Percentiles rank a stretch among this genome's conserved stretches.
Conservation (phyloP, 2,329 filamentous ascomycete species). For the Penicillium sp. region DNA sequence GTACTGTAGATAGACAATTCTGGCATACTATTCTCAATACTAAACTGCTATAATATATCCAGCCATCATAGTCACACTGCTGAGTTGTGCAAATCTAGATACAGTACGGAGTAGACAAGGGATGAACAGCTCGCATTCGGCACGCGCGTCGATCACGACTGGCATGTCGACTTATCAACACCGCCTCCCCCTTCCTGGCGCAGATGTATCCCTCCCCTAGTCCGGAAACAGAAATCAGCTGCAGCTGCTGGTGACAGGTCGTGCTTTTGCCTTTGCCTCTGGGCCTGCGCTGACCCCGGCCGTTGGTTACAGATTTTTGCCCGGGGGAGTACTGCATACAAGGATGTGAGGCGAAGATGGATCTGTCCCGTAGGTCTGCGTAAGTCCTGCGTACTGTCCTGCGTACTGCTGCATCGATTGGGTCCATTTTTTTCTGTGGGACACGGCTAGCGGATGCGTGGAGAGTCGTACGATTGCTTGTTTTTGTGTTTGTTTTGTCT, state of each 20-base stretch:
- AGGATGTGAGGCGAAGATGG: not conserved
- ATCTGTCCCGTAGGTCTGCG: no score
- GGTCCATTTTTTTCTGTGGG: not conserved
- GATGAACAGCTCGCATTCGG: conserved; percentile 19
- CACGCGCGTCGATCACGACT: conserved; percentile 25
- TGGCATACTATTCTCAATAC: not conserved
- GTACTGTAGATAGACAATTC: no score
- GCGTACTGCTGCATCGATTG: no score
- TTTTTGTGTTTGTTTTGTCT: not conserved
- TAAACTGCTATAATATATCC: not conserved
- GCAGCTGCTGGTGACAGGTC: conserved; percentile 2
- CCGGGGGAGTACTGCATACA: no score
- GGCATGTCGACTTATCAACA: conserved; percentile 22
- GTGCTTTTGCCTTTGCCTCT: not conserved
- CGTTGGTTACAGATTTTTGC: no score
- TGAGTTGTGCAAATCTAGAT: no score
- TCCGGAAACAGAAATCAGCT: conserved; percentile 3
- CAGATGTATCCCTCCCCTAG: conserved; percentile 11
- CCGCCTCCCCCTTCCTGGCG: conserved; percentile 24
- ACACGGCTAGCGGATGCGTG: not conserved
- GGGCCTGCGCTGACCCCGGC: not conserved
- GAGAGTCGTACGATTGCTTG: not conserved
- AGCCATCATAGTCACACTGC: no score
- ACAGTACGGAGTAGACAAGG: no score
- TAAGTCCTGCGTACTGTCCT: no score